phyloP scores from a whole-genome alignment of 306 rosid genomes.

The Potentilla sterilis region DNA sequence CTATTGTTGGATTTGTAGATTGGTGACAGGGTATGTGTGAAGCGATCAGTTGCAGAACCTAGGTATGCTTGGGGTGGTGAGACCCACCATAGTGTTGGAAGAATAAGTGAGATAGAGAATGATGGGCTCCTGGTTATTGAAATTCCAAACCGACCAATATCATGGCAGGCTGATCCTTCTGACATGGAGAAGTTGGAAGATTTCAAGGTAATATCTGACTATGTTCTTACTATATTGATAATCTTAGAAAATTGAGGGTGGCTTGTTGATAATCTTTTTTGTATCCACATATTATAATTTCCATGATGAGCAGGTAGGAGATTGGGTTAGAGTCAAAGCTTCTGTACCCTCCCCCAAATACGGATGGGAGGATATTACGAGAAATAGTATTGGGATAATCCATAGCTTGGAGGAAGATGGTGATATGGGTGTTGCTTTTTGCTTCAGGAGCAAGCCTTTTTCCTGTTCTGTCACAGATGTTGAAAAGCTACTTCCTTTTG shows the following conservation, averaged over 20 bases:
- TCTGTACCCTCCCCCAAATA: slow-evolving; percentile 96
- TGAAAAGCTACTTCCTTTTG: slow-evolving; percentile 86
- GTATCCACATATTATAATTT: slow-evolving; percentile 17
- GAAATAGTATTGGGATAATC: slow-evolving; percentile 86
- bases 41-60: slow-evolving; percentile 98
- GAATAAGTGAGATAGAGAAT: slow-evolving; percentile 92
- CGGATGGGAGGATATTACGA: slow-evolving; percentile 95
- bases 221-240: slow-evolving; percentile 12
- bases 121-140: slow-evolving; percentile 93
- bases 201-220: slow-evolving; percentile 61
- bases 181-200: slow-evolving; percentile 98
- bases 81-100: slow-evolving; percentile 97
- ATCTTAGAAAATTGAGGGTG: slow-evolving; percentile 6
- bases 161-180: slow-evolving; percentile 99
- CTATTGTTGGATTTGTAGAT: slow-evolving; percentile 52
- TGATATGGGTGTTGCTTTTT: slow-evolving; percentile 90
- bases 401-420: slow-evolving; percentile 96
- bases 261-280: slow-evolving; percentile 19
- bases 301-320: slow-evolving; percentile 68
- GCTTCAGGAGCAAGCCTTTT: slow-evolving; percentile 96
- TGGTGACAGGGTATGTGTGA: slow-evolving; percentile 89
- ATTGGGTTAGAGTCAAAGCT: slow-evolving; percentile 98
- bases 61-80: slow-evolving; percentile 99
- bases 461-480: slow-evolving; percentile 90
- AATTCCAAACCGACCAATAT: slow-evolving; percentile 87